Base-by-base conservation (phyloP, 352 stramenopile genomes). In the Heterotrichella gracilis region DNA sequence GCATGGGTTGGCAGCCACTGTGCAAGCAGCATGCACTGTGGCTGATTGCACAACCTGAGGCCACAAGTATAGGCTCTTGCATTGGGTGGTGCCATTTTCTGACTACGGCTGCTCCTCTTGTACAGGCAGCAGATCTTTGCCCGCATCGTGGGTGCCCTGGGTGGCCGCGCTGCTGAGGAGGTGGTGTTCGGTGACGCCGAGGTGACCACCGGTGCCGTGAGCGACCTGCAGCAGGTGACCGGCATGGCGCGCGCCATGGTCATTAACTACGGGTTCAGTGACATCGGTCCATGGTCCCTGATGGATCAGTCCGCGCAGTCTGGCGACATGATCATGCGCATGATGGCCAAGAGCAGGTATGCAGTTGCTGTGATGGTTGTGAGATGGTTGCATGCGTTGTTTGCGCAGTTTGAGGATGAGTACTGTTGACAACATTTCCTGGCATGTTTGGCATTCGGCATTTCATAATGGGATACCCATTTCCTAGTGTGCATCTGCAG, bases 181-280 rank as follows among this genome's bases (percentile, higher is more conserved):
- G 83, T 97, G 69, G 94, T 94, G 78, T 96, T 97, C 78, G 89
- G 88, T 2, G 25, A 40, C 9, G 9, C 9, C 2, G 78, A 82
- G 9, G 86, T 96, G 68, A 98, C 91, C 9, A 66, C 41, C 9
- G 41, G 41, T 22, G 73, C 73, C 1, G 3, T 20, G 2, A 73
- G 74, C 24, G 84, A 91, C 74, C 76, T 91, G 25, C 80, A 85
- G 70, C 80, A 82, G 68, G 83, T 90, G 64, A 91, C 84, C 3
- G 81, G 94, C 71, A 90, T 98, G 73, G 89, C 93, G 3, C 96
- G 97, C 80, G 86, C 86, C 73, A 97, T 95, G 81, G 93, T 97
- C 73, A 87, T 93, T 77, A 71, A 94, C 13, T 98, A 96, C 76
- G 92, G 92, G 68, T 97, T 98, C 90, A n/a, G n/a, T n/a, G n/a